Evolutionary conservation across 768 basidiomycete genomes (phyloP), one percentile per base, ranked within the genome.

Genomic region (Nidularia pulvinata): DNA sequence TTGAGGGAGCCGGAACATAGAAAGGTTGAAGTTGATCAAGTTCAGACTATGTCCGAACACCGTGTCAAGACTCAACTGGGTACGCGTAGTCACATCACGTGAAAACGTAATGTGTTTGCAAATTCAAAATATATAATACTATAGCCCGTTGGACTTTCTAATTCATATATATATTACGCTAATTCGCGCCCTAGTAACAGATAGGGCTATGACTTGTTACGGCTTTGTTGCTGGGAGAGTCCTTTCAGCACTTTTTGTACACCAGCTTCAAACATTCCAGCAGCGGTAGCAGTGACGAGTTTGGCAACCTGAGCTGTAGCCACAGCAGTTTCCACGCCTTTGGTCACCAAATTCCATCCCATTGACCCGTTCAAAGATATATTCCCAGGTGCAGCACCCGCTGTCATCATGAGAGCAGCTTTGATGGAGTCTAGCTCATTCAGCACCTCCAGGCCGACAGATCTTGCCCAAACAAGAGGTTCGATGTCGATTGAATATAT

Each of bases 361-460:
- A 11, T 11, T 42, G 57, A 57, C 43, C 33, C 53, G 13, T 51
- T 37, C 14, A 54, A 30, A 5, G 48, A 54, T 9, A 49, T 58
- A 33, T 53, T 51, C 7, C 54, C 50, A 19, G 7, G 13, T 42
- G 64, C 61, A n/a, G 76, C 74, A 51, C 80, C 95, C 7, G 91
- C 95, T 11, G 80, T 74, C 64, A 86, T 79, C 91, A 98, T 93
- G 13, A 99, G 66, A 1, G 88, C 84, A 13, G 83, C 81, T 72
- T 98, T 98, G 55, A 98, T 59, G 0, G 83, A 74, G 54, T 89
- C 88, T 13, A 97, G 70, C 69, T 98, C 95, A 62, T 98, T 97
- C 44, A 98, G 60, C 9, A 97, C 85, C 61, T 98, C 96, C 19
- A 98, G 65, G 1, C 97, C 97, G 13, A 88, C 81, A 0, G 90